Evolutionary conservation across 1,284 basidiomycete genomes (phyloP), one percentile per base, ranked within the genome.

Genomic region (Golubevia pallescens): DNA sequence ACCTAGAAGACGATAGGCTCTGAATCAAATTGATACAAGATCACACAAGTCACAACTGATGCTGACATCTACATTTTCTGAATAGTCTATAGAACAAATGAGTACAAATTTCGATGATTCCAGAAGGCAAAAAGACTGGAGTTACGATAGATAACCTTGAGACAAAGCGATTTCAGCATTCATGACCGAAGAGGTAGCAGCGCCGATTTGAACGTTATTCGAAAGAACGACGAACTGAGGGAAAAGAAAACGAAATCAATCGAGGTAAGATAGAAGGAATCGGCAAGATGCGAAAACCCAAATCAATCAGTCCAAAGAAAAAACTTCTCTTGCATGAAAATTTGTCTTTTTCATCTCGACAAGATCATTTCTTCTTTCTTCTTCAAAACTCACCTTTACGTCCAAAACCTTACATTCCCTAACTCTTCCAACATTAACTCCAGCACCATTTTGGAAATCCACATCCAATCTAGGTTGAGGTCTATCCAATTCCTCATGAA

Each of bases 121-220:
- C n/a, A n/a, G n/a, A n/a, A n/a, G n/a, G n/a, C n/a, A n/a, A n/a
- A n/a, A n/a, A n/a, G n/a, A n/a, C n/a, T n/a, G n/a, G n/a, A n/a
- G n/a, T n/a, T n/a, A n/a, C n/a, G n/a, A n/a, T n/a, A n/a, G n/a
- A n/a, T n/a, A 87, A 10, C 93, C 93, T 87, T 93, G 94, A 63
- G 92, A 86, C 3, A 96, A 90, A n/a, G 95, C 95, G 52, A 93
- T 88, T 88, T 99, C 96, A 2, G 96, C 97, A 86, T 99, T 99
- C 86, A 99, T 96, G 85, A 99, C 93, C 68, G 93, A 95, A 78
- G 93, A 94, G 57, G 97, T 99, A 60, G 97, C 96, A 8, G 96
- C 96, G 5, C 97, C 96, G 74, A 99, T 93, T 77, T 92, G 92
- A 70, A 98, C 95, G 82, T 99, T 99, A 87, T 98, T 97, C 69